Evolutionary conservation across 2,329 filamentous ascomycete genomes (phyloP), one percentile per base, ranked within the genome.

Genomic region (Ustilaginoidea virens): DNA sequence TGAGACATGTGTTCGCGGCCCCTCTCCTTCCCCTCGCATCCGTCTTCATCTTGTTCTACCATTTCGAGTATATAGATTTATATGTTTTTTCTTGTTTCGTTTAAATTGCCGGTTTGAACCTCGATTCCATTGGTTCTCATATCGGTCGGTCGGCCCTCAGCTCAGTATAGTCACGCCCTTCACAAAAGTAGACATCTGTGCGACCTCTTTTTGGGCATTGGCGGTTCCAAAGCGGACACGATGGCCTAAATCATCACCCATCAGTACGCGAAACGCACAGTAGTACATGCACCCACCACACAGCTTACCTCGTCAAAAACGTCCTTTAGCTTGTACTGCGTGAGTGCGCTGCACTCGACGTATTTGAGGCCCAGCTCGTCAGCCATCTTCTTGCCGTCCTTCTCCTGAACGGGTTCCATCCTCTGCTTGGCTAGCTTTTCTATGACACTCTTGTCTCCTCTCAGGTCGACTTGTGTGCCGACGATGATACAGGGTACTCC

Each of bases 341-440:
- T 96, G 55, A 98, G 62, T 33, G 90, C 90, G 51, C 86, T 94
- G 64, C 90, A 98, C 62, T 98, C 90, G 39, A 96, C 90, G 46
- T 98, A 98, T 66, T 94, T 96, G 46, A 98, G 83, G 5, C 85
- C 85, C n/a, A 96, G 62, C 38, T 96, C 87, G 63, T 87, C 93
- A 3, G 90, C 87, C 83, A 96, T 94, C 43, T 75, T 69, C 56
- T 96, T 87, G 30, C 90, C 90, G 41, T 94, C 86, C 55, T 93
- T 85, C 55, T 80, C 85, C 51, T 74, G 72, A 36, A 98, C 86
- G 3, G 87, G 87, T 31, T 72, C 64, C 87, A 96, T 94, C 65
- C 92, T 92, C 58, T 96, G 87, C 61, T 92, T 92, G 26, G 78
- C 62, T 33, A 96, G 67, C 65, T 98, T 96, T 45, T 94, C 86